Base-by-base conservation (phyloP, 371 early-diverging fungal genomes). In the Mucor saturninus region DNA sequence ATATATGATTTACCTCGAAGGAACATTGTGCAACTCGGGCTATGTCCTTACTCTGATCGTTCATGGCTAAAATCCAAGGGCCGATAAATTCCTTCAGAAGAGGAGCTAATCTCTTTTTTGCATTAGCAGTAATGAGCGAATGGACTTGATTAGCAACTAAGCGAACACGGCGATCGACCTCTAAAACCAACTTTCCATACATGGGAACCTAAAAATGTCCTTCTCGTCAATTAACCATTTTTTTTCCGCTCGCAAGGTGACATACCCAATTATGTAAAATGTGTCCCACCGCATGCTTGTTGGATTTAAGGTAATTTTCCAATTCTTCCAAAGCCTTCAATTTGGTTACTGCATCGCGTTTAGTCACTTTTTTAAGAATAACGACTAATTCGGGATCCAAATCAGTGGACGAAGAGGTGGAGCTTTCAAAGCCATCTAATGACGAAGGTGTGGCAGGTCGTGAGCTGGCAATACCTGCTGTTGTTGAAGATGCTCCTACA, bases 291-390 rank as follows among this genome's bases (percentile, higher is more conserved):
- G 68, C 77, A 26, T 57, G 58, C 5, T 75, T 71, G 54, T 83
- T 74, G 5, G 59, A 66, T 54, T 77, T 76, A 15, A 88, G 61
- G 72, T 85, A 85, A 11, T 62, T 62, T 40, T 84, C 79, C 10
- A 89, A 61, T 56, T 90, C 91, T 38, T 89, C 88, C 38, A 90
- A 74, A n/a, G 91, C 89, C 50, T 86, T 84, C 32, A 88, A 62
- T 56, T 89, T 89, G n/a, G 89, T 89, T 21, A 83, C 77, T 14
- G 87, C 67, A 65, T 89, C 87, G 56, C 88, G 84, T 58, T 90
- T 90, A 15, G 81, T 74, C 26, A 87, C 70, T 40, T 83, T 87
- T 67, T 86, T 88, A 38, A 89, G 56, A 53, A 89, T 83, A 53
- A 87, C 84, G 7, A 77, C 69, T 0, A 89, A 68, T 43, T 86